phyloP scores from a whole-genome alignment of 768 basidiomycete species.

The Austroboletus eburneus region DNA sequence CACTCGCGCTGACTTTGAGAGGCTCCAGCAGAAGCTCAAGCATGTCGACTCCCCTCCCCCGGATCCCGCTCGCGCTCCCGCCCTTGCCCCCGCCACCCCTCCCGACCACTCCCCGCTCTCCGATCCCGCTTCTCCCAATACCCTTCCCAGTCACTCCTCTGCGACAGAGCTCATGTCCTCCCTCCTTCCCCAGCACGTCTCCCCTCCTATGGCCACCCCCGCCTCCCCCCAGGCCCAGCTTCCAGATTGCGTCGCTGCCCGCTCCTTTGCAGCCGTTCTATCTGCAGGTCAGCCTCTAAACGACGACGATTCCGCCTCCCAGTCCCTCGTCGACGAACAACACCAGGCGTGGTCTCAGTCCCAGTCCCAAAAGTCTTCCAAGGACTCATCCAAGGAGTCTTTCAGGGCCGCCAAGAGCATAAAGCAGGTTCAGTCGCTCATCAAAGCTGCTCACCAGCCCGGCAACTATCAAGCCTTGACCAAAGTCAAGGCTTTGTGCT shows the following conservation, averaged over 20 bases:
- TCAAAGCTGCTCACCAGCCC: conserved; percentile 40
- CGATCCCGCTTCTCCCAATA: conserved; percentile 1
- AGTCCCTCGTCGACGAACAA: conserved; percentile 22
- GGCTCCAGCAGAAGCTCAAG: conserved; percentile 26
- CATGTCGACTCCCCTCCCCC: conserved; percentile 3
- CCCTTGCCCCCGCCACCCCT: neutral
- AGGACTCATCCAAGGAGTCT: conserved; percentile 13
- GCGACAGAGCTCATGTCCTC: conserved; percentile 16
- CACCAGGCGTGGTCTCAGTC: conserved; percentile 1
- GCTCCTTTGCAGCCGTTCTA: conserved; percentile 31
- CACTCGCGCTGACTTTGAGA: conserved; percentile 31
- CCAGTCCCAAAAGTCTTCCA: no score
- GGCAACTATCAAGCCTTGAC: conserved; percentile 38
- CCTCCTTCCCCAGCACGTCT: conserved; percentile 18
- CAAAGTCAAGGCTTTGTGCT: conserved; percentile 42
- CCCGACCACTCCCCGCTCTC: conserved; percentile 7
- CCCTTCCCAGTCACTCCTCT: conserved; percentile 13
- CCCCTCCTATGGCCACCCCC: conserved; percentile 27
- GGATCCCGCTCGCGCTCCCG: neutral
- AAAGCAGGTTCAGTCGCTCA: conserved; percentile 40
- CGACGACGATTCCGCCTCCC: conserved; percentile 24
- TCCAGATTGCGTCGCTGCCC: conserved; percentile 32
- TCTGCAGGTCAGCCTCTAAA: conserved; percentile 25
- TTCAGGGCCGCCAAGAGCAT: conserved; percentile 34
- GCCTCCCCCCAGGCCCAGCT: conserved; percentile 33